A percentile compares a stretch with the other conserved stretches of the same genome.
Evolutionary conservation across 2,329 filamentous ascomycete genomes (phyloP).

Genomic region (Talaromyces sp.): DNA sequence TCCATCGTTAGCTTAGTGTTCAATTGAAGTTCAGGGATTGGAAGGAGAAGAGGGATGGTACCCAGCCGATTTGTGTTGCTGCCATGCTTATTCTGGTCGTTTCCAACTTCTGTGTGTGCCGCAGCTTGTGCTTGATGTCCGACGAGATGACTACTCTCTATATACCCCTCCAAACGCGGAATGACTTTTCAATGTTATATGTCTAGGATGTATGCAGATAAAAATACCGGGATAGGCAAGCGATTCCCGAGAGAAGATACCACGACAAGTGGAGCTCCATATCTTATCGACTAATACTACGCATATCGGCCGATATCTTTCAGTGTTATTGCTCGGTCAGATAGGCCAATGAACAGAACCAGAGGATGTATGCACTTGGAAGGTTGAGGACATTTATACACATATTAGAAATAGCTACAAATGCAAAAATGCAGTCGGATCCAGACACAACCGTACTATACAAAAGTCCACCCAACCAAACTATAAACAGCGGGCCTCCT

Average conservation of each 20-base stretch:
- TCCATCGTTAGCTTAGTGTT: neutral
- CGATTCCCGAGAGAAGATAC: neutral
- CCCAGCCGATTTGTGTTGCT: conserved; percentile 35
- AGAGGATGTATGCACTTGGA: neutral
- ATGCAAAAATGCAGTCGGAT: neutral
- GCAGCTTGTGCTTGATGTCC: neutral
- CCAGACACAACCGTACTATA: neutral
- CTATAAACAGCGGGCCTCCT: neutral
- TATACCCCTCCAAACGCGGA: neutral
- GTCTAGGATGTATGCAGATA: neutral
- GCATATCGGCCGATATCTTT: neutral
- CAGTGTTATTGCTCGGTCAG: neutral
- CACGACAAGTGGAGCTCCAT: conserved; percentile 1
- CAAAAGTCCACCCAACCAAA: neutral
- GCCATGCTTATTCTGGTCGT: neutral
- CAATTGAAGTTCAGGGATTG: neutral
- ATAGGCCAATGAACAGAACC: neutral
- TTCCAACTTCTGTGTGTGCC: neutral
- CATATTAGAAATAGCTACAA: neutral
- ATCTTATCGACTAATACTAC: neutral
- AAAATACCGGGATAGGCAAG: conserved; percentile 4
- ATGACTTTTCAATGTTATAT: neutral
- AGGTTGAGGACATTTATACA: neutral
- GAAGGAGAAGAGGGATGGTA: conserved; percentile 18
- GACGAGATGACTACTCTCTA: neutral